Conservation (phyloP, 495 filamentous ascomycete species). For the Penicillium coprophilum region DNA sequence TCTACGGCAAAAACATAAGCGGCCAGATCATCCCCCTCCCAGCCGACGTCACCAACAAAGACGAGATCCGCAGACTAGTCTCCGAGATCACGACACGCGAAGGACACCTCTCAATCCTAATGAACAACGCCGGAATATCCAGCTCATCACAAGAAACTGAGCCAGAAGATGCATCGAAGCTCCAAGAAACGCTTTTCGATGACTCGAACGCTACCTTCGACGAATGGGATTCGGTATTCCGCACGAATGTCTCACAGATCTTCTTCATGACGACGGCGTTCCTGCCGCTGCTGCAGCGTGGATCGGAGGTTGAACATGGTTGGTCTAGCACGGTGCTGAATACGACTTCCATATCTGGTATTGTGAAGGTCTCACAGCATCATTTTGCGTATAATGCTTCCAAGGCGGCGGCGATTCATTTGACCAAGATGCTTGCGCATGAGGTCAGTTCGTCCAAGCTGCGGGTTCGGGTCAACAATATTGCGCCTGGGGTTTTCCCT, state of each 20-base stretch:
- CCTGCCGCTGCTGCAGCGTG: conserved; percentile 43
- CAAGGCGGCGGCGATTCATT: conserved; percentile 53
- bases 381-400: conserved; percentile 55
- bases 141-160: conserved; percentile 34
- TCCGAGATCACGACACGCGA: conserved; percentile 47
- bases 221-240: conserved; percentile 49
- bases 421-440: conserved; percentile 55
- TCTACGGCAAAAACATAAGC: conserved; percentile 43
- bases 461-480: conserved; percentile 51
- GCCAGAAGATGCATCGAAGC: conserved; percentile 41
- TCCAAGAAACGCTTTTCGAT: conserved; percentile 60
- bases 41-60: conserved; percentile 52
- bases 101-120: conserved; percentile 48
- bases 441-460: conserved; percentile 46
- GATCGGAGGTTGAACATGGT: conserved; percentile 46
- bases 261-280: conserved; percentile 48
- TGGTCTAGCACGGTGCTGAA: conserved; percentile 60
- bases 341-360: conserved; percentile 56
- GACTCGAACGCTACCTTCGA: conserved; percentile 32
- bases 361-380: conserved; percentile 48
- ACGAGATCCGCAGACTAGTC: conserved; percentile 44
- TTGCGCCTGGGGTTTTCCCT: conserved; percentile 57
- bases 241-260: conserved; percentile 49
- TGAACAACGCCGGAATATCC: conserved; percentile 58
- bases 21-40: conserved; percentile 58